These are phyloP conservation scores for Stephanocyclus meneghinianus DNA, from an alignment of 352 stramenopile genomes.

Conservation along the genomic window DNA sequence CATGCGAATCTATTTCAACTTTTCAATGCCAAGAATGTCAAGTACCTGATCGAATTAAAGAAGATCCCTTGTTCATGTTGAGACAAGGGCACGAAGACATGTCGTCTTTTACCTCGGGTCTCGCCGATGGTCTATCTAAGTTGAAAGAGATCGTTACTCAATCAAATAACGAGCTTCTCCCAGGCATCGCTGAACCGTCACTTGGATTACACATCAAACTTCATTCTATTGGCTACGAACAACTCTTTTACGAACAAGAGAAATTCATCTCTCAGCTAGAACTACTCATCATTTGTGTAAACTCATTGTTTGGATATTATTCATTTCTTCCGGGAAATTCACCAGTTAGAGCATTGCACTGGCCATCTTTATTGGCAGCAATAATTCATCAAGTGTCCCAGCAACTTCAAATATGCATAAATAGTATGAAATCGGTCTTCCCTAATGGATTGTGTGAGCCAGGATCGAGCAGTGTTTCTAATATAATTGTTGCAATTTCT, in stretches of 20 bases:
- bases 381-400: slow-evolving; percentile 28
- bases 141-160: slow-evolving; percentile 30
- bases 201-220: slow-evolving; percentile 40
- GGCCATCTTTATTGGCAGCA: slow-evolving; percentile 32
- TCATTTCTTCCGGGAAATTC: slow-evolving; percentile 12
- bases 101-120: background rate
- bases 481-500: slow-evolving; percentile 35
- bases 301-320: slow-evolving; percentile 46
- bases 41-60: background rate
- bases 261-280: slow-evolving; percentile 22
- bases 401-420: slow-evolving; percentile 34
- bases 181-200: slow-evolving; percentile 34
- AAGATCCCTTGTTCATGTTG: slow-evolving; percentile 48
- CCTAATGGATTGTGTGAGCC: slow-evolving; percentile 44
- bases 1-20: slow-evolving; percentile 29
- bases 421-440: slow-evolving; percentile 40
- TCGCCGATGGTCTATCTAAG: background rate
- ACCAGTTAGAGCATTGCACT: slow-evolving; percentile 31
- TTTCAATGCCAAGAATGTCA: slow-evolving; percentile 24
- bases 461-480: slow-evolving; percentile 12
- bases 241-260: slow-evolving; percentile 40
- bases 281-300: slow-evolving; percentile 36
- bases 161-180: slow-evolving; percentile 32
- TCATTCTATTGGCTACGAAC: slow-evolving; percentile 31
- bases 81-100: slow-evolving; percentile 32